These are phyloP conservation scores for Candida palmyrensis DNA, from an alignment of 805 yeast species.

Conservation along the genomic window DNA sequence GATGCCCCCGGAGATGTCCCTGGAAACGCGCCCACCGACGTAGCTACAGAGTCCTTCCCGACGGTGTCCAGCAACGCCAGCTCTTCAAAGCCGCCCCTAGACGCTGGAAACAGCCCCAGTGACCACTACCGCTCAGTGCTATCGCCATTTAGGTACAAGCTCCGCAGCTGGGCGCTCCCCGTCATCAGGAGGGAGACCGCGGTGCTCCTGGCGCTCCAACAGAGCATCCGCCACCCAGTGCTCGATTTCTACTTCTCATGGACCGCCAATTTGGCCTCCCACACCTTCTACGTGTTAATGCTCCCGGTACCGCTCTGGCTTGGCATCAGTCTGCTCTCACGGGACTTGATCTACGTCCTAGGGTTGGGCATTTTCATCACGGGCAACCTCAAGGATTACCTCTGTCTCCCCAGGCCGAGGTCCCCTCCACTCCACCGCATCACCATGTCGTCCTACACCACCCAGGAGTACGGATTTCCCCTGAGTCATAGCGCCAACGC, in stretches of 20 bases:
- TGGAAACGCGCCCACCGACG: neutral
- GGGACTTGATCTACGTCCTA: constrained; percentile 56
- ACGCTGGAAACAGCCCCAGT: constrained; percentile 71
- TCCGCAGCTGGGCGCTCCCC: constrained; percentile 53
- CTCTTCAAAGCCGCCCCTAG: constrained; percentile 32
- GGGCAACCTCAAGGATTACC: constrained; percentile 75
- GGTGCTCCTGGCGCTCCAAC: constrained; percentile 54
- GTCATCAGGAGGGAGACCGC: constrained; percentile 62
- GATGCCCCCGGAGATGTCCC: neutral
- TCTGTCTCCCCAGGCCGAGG: constrained; percentile 88
- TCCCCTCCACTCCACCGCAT: constrained; percentile 90
- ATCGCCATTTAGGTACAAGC: constrained; percentile 47
- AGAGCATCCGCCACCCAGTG: constrained; percentile 37
- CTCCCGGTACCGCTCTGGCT: constrained; percentile 84
- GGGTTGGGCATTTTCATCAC: constrained; percentile 69
- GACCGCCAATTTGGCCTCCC: constrained; percentile 87
- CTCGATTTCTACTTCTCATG: constrained; percentile 78
- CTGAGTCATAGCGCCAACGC: constrained; percentile 95
- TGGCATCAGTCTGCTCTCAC: constrained; percentile 51
- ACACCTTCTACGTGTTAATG: constrained; percentile 87
- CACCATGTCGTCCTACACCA: constrained; percentile 85
- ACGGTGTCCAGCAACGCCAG: neutral
- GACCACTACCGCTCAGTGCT: constrained; percentile 61
- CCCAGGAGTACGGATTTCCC: constrained; percentile 94
- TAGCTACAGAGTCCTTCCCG: neutral